Percentiles rank a stretch among this genome's conserved stretches.
These are phyloP conservation scores for Pseudogymnoascus sp. DNA, from an alignment of 2,329 filamentous ascomycete species.

Conservation along the genomic window DNA sequence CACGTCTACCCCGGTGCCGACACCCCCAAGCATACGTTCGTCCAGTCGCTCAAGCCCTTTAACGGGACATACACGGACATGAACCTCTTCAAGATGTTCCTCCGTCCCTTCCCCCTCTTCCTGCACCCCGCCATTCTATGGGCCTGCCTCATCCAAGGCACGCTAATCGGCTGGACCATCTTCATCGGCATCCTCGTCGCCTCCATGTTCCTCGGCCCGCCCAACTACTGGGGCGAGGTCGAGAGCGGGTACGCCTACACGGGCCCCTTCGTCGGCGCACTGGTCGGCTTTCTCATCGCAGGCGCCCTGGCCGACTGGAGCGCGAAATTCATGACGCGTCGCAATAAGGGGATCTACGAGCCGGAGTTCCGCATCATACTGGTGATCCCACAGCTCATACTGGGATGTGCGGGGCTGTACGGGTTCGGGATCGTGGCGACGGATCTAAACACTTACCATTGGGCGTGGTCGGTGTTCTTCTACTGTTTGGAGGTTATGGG, in stretches of 20 bases:
- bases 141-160: slow-evolving; percentile 71
- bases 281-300: slow-evolving; percentile 67
- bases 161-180: slow-evolving; percentile 91
- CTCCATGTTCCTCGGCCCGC: slow-evolving; percentile 72
- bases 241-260: slow-evolving; percentile 81
- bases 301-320: slow-evolving; percentile 66
- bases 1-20: slow-evolving; percentile 8
- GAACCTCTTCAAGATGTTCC: slow-evolving; percentile 52
- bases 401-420: slow-evolving; percentile 70
- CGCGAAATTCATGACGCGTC: slow-evolving; percentile 59
- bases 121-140: slow-evolving; percentile 79
- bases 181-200: slow-evolving; percentile 79
- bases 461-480: slow-evolving; percentile 63
- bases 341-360: slow-evolving; percentile 77
- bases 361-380: slow-evolving; percentile 83
- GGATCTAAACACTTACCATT: slow-evolving; percentile 56
- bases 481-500: slow-evolving; percentile 76
- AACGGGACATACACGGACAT: slow-evolving; percentile 77
- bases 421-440: slow-evolving; percentile 71
- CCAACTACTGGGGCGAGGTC: slow-evolving; percentile 72
- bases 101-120: slow-evolving; percentile 76
- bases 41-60: slow-evolving; percentile 57
- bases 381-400: slow-evolving; percentile 70
- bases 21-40: slow-evolving; percentile 44
- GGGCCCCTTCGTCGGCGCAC: slow-evolving; percentile 73